Percentiles rank a stretch among this genome's conserved stretches.
These are phyloP conservation scores for Claviceps paspali DNA, from an alignment of 2,329 filamentous ascomycete genomes.

Conservation along the genomic window DNA sequence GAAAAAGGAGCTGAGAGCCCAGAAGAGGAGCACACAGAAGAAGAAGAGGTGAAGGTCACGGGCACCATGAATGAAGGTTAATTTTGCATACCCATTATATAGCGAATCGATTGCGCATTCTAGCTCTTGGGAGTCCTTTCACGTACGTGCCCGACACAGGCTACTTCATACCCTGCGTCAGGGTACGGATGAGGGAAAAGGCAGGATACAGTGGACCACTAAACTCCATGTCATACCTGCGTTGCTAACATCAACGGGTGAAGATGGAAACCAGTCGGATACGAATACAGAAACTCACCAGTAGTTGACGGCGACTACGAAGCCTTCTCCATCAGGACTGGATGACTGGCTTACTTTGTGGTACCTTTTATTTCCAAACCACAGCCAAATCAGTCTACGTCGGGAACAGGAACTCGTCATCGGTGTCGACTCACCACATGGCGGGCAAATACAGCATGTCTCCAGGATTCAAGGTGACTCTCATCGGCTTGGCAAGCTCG, in stretches of 20 bases:
- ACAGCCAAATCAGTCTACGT: background rate
- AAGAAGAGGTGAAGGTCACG: slow-evolving; percentile 23
- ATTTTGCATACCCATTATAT: slow-evolving; percentile 3
- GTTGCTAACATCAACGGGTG: slow-evolving; percentile 3
- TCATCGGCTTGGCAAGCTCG: slow-evolving; percentile 39
- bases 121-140: background rate
- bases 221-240: slow-evolving; percentile 69
- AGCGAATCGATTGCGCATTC: slow-evolving; percentile 2
- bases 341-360: slow-evolving; percentile 68
- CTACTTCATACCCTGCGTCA: slow-evolving; percentile 9
- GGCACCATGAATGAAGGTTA: background rate
- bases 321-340: slow-evolving; percentile 50
- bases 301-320: slow-evolving; percentile 70
- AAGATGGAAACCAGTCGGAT: background rate
- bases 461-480: slow-evolving; percentile 54
- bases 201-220: slow-evolving; percentile 50
- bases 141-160: background rate
- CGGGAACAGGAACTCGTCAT: too few species aligned
- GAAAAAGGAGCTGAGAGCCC: slow-evolving; percentile 88
- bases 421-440: slow-evolving; percentile 44
- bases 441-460: slow-evolving; percentile 74
- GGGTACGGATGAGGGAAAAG: slow-evolving; percentile 36
- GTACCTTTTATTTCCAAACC: slow-evolving; percentile 31
- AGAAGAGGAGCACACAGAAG: slow-evolving; percentile 66
- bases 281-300: slow-evolving; percentile 35